phyloP scores from a whole-genome alignment of 1,284 basidiomycete species.

The Schizopora paradoxa region DNA sequence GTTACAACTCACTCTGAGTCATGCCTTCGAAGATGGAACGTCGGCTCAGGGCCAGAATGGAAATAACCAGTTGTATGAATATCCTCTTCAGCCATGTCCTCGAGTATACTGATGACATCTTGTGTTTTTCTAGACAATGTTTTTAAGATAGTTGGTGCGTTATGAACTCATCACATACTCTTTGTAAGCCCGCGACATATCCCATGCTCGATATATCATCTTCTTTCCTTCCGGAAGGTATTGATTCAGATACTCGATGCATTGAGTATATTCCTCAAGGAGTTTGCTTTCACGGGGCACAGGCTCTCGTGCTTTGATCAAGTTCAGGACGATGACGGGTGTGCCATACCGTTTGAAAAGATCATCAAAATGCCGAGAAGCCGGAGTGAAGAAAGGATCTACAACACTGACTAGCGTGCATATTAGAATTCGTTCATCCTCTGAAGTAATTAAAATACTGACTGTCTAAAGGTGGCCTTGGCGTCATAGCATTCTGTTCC shows the following conservation, averaged over 20 bases:
- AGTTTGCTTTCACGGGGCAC: slow-evolving; percentile 92
- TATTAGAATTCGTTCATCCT: slow-evolving; percentile 5
- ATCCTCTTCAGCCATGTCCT: slow-evolving; percentile 93
- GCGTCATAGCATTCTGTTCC: slow-evolving; percentile 85
- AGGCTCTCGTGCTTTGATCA: slow-evolving; percentile 84
- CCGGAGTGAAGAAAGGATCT: slow-evolving; percentile 94
- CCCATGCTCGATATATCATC: slow-evolving; percentile 93
- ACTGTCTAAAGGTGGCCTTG: slow-evolving; percentile 95
- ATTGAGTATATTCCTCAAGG: slow-evolving; percentile 87
- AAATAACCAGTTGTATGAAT: slow-evolving; percentile 93
- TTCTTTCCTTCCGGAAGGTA: slow-evolving; percentile 84
- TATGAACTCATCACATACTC: slow-evolving; percentile 42
- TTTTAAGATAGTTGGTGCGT: not conserved
- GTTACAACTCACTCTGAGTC: slow-evolving; percentile 37
- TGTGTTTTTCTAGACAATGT: slow-evolving; percentile 73
- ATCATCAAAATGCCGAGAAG: slow-evolving; percentile 91
- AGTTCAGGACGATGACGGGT: slow-evolving; percentile 90
- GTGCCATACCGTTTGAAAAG: slow-evolving; percentile 88
- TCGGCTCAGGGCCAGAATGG: slow-evolving; percentile 80
- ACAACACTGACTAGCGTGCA: slow-evolving; percentile 73
- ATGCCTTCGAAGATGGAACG: slow-evolving; percentile 56
- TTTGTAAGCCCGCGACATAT: slow-evolving; percentile 91
- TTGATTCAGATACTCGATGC: slow-evolving; percentile 91
- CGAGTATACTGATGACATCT: slow-evolving; percentile 93
- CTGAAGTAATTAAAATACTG: slow-evolving; percentile 27